phyloP scores from a whole-genome alignment of 2,329 filamentous ascomycete species.

The Epichloe sylvatica region DNA sequence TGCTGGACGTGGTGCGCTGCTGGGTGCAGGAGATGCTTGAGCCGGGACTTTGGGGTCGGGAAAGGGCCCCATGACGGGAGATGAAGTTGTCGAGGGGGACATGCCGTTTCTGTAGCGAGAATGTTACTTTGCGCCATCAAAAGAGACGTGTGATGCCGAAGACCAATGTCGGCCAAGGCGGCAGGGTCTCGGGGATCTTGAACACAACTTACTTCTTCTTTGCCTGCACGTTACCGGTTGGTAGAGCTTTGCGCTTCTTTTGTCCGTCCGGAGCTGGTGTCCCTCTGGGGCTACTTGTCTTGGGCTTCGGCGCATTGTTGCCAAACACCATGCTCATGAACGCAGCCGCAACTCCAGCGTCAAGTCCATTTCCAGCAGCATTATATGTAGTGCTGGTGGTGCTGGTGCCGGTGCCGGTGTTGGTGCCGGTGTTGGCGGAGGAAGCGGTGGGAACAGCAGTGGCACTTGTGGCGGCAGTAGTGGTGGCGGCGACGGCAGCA shows the following conservation, averaged over 20 bases:
- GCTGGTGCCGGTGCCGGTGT: background rate
- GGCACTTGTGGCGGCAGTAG: background rate
- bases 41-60: conserved; percentile 42
- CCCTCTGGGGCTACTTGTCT: conserved; percentile 50
- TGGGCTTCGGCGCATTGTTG: conserved; percentile 38
- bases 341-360: conserved; percentile 15
- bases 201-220: conserved; percentile 60
- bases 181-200: background rate
- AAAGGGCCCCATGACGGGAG: conserved; percentile 57
- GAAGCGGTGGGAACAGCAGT: background rate
- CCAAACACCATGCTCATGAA: conserved; percentile 48
- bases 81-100: conserved; percentile 58
- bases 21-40: conserved; percentile 47
- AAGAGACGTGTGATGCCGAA: background rate
- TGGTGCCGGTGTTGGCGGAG: background rate
- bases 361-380: no score
- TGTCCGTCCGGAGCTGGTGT: conserved; percentile 55
- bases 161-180: background rate
- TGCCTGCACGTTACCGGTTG: conserved; percentile 49
- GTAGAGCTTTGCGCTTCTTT: conserved; percentile 57
- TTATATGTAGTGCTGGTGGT: background rate
- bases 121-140: background rate
- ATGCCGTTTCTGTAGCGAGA: conserved; percentile 28
- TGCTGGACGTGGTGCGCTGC: conserved; percentile 42
- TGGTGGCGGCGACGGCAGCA: background rate